Percentiles rank a stretch among this genome's conserved stretches.
Conservation (phyloP, 352 stramenopile species). For the Pythium rhizo-oryzae region DNA sequence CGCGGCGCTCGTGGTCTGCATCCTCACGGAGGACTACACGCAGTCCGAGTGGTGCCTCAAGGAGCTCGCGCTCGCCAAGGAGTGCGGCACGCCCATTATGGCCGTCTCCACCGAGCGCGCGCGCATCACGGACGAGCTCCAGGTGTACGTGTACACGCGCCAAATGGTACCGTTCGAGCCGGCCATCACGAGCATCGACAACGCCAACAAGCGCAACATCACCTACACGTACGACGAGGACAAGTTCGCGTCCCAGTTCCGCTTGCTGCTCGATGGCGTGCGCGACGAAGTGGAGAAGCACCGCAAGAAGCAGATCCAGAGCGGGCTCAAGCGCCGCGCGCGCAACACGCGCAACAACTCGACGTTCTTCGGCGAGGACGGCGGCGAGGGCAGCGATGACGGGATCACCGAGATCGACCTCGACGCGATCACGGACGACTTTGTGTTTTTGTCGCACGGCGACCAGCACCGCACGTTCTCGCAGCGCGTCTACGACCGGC, state of each 20-base stretch:
- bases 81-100: slow-evolving; percentile 66
- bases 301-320: slow-evolving; percentile 50
- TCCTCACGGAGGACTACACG: slow-evolving; percentile 77
- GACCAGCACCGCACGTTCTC: slow-evolving; percentile 71
- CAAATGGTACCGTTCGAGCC: slow-evolving; percentile 84
- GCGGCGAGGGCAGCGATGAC: slow-evolving; percentile 16
- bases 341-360: slow-evolving; percentile 13
- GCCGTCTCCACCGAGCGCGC: slow-evolving; percentile 65
- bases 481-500: slow-evolving; percentile 57
- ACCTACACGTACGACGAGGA: slow-evolving; percentile 71
- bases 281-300: slow-evolving; percentile 77
- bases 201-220: slow-evolving; percentile 55
- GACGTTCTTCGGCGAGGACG: slow-evolving; percentile 19
- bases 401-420: slow-evolving; percentile 33
- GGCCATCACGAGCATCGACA: slow-evolving; percentile 61
- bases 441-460: slow-evolving; percentile 75
- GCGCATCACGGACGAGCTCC: slow-evolving; percentile 67
- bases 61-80: slow-evolving; percentile 76
- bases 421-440: slow-evolving; percentile 41
- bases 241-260: slow-evolving; percentile 58
- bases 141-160: slow-evolving; percentile 85
- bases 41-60: slow-evolving; percentile 81
- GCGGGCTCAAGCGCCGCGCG: slow-evolving; percentile 28
- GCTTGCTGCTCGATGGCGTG: slow-evolving; percentile 68
- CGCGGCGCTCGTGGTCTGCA: slow-evolving; percentile 65